These are phyloP conservation scores for Achaetomium macrosporum DNA, from an alignment of 2,329 filamentous ascomycete genomes.

Conservation along the genomic window DNA sequence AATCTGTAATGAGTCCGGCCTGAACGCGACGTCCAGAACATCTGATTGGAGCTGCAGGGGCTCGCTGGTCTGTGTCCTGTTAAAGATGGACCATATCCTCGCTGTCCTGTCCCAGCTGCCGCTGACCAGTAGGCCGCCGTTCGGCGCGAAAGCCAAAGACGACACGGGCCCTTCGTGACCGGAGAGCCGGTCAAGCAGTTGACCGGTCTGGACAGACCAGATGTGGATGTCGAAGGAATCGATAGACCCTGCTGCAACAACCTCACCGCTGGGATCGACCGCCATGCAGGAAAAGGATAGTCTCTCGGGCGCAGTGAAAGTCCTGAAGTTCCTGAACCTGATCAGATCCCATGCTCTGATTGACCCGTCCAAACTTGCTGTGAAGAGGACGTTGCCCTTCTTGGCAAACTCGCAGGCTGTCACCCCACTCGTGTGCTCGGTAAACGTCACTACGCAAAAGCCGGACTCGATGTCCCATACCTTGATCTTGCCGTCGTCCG, in stretches of 20 bases:
- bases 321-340: conserved; percentile 92
- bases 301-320: conserved; percentile 88
- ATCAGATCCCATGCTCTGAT: conserved; percentile 94
- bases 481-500: conserved; percentile 97
- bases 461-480: conserved; percentile 96
- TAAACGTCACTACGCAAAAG: conserved; percentile 97
- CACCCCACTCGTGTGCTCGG: conserved; percentile 90
- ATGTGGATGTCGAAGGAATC: conserved; percentile 98
- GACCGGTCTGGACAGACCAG: conserved; percentile 97
- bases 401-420: conserved; percentile 94
- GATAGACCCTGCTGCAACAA: conserved; percentile 88
- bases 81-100: conserved; percentile 93
- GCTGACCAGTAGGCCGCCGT: conserved; percentile 76
- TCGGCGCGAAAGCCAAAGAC: conserved; percentile 79
- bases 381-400: conserved; percentile 92
- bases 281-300: conserved; percentile 91
- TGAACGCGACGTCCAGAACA: conserved; percentile 76
- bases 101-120: conserved; percentile 97
- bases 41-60: conserved; percentile 89
- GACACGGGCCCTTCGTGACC: conserved; percentile 94
- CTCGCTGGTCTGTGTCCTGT: conserved; percentile 88
- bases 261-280: conserved; percentile 94
- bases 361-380: conserved; percentile 88
- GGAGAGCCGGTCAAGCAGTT: conserved; percentile 81
- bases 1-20: conserved; percentile 85